Percentiles rank a stretch among this genome's conserved stretches.
phyloP scores from a whole-genome alignment of 1,284 basidiomycete genomes.

The Ceratobasidium sp. region DNA sequence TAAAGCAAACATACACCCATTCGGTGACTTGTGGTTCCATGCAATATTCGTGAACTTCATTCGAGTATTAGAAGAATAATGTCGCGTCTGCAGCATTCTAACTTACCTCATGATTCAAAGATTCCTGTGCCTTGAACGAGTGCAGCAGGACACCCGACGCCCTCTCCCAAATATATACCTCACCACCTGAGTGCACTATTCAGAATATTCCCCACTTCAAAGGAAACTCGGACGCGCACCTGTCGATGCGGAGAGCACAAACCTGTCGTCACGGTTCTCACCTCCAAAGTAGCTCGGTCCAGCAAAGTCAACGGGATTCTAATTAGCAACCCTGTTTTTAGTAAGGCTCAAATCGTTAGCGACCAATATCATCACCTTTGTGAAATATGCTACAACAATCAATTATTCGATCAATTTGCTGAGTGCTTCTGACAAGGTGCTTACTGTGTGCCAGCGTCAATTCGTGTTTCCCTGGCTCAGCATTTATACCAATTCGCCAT shows the following conservation, averaged over 20 bases:
- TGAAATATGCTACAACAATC: slow-evolving; percentile 7
- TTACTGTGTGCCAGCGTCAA: slow-evolving; percentile 33
- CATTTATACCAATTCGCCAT: slow-evolving; percentile 76
- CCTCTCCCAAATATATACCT: slow-evolving; percentile 26
- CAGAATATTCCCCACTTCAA: background rate
- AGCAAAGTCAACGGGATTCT: slow-evolving; percentile 19
- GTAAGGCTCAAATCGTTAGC: background rate
- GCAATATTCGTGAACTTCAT: too few relatives aligned
- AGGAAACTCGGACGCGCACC: background rate
- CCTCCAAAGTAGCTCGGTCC: slow-evolving; percentile 29
- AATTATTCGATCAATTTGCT: background rate
- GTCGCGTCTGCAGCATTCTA: too few relatives aligned
- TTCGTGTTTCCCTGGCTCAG: background rate
- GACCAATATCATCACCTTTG: background rate
- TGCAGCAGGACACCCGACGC: background rate
- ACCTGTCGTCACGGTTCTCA: slow-evolving; percentile 23
- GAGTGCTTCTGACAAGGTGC: background rate
- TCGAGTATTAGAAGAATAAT: too few relatives aligned
- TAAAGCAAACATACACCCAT: too few relatives aligned
- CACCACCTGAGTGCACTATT: slow-evolving; percentile 6
- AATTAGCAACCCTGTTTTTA: background rate
- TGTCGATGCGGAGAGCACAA: slow-evolving; percentile 22
- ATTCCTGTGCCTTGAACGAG: too few relatives aligned
- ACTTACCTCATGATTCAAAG: too few relatives aligned
- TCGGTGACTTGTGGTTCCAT: too few relatives aligned